Evolutionary conservation across 371 early-diverging fungal genomes (phyloP).

Genomic region (Lichtheimia ornata): DNA sequence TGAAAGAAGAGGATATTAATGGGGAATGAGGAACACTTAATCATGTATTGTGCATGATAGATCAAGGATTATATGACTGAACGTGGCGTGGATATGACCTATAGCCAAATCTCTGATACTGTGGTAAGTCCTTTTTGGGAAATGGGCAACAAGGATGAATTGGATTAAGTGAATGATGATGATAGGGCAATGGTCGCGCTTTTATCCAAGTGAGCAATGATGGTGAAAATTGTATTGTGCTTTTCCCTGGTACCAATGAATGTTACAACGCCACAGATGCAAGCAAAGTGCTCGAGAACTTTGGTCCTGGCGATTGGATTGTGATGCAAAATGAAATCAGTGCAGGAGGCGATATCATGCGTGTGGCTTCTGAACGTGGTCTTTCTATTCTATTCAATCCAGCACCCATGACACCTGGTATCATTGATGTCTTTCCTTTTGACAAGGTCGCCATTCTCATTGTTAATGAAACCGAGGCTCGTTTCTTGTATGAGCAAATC

Average conservation of each 20-base stretch:
- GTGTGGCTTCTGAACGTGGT: slow-evolving; percentile 56
- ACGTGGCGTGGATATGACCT: slow-evolving; percentile 44
- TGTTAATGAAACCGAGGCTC: slow-evolving; percentile 81
- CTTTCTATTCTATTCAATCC: slow-evolving; percentile 83
- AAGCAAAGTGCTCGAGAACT: slow-evolving; percentile 37
- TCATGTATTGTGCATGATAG: slow-evolving; percentile 14
- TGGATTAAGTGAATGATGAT: neutral
- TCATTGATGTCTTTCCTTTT: slow-evolving; percentile 57
- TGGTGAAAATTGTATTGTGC: slow-evolving; percentile 86
- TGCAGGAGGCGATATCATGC: slow-evolving; percentile 67
- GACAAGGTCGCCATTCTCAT: slow-evolving; percentile 75
- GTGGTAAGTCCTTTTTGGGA: slow-evolving; percentile 24
- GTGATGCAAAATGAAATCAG: slow-evolving; percentile 89
- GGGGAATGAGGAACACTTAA: neutral
- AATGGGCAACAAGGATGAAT: neutral
- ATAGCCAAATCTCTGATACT: slow-evolving; percentile 25
- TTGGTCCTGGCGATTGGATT: slow-evolving; percentile 64
- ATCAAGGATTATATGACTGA: slow-evolving; percentile 35
- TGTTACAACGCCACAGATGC: slow-evolving; percentile 46
- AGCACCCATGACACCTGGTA: slow-evolving; percentile 72
- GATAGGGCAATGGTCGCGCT: slow-evolving; percentile 79
- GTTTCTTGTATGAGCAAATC: slow-evolving; percentile 41
- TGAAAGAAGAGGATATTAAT: neutral
- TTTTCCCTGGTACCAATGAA: slow-evolving; percentile 83
- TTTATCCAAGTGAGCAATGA: slow-evolving; percentile 78